phyloP scores from a whole-genome alignment of 2,329 filamentous ascomycete species.

The Exophiala mesophila region DNA sequence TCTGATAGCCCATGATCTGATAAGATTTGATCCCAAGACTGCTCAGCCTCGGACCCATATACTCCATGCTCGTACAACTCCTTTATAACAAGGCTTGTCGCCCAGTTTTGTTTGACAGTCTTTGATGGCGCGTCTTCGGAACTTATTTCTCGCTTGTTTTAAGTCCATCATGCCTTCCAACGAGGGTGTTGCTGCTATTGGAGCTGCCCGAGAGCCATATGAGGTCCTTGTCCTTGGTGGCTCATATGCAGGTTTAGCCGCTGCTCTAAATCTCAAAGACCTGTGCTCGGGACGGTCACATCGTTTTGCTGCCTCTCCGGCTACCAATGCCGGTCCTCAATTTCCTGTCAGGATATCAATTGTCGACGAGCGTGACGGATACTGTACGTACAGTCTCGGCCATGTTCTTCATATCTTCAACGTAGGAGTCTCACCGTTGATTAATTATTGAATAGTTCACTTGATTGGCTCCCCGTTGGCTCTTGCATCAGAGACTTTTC shows the following conservation, averaged over 20 bases:
- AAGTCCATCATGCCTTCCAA: conserved; percentile 10
- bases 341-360: conserved; percentile 65
- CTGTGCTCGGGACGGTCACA: conserved; percentile 54
- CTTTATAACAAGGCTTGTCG: no score
- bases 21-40: no score
- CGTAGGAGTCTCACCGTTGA: no score
- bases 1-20: no score
- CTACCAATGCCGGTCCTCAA: conserved; percentile 29
- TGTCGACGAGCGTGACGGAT: conserved; percentile 77
- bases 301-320: conserved; percentile 37
- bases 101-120: no score
- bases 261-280: conserved; percentile 63
- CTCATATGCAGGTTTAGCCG: conserved; percentile 66
- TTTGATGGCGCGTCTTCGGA: no score
- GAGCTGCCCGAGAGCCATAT: conserved; percentile 29
- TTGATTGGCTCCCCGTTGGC: conserved; percentile 71
- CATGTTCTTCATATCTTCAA: no score
- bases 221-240: conserved; percentile 65
- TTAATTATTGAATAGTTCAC: no score
- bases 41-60: no score
- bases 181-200: conserved; percentile 2
- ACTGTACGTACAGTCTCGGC: conserved; percentile 67
- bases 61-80: no score
- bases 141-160: no score
- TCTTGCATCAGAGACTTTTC: conserved; percentile 59